phyloP scores from a whole-genome alignment of 2,329 filamentous ascomycete species.

The Periglandula ipomoeae region DNA sequence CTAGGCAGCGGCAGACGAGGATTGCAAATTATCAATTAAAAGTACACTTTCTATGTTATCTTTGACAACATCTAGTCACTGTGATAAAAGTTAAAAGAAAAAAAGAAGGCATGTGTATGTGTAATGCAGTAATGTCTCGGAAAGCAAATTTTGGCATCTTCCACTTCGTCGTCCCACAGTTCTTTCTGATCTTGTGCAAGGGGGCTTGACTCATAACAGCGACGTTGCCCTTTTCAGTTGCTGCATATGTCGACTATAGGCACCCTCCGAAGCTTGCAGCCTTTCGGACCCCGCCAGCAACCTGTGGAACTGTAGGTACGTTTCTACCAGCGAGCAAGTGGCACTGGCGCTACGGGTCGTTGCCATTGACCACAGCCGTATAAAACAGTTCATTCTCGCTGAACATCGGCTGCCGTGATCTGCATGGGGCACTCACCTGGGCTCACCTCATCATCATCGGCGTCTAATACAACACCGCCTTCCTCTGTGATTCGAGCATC shows the following conservation, averaged over 20 bases:
- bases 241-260: conserved; percentile 17
- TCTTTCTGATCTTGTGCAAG: not conserved
- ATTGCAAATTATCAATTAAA: too few species aligned
- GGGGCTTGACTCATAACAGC: conserved; percentile 1
- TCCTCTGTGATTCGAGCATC: not conserved
- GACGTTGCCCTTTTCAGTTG: too few species aligned
- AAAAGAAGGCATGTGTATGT: too few species aligned
- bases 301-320: too few species aligned
- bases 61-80: too few species aligned
- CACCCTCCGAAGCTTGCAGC: conserved; percentile 13
- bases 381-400: not conserved
- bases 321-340: too few species aligned
- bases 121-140: too few species aligned
- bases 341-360: too few species aligned
- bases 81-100: too few species aligned
- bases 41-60: too few species aligned
- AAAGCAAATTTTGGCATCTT: not conserved
- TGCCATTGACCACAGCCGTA: too few species aligned
- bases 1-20: not conserved
- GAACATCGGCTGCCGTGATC: not conserved
- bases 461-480: not conserved
- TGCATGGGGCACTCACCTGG: not conserved
- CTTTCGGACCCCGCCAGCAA: conserved; percentile 9
- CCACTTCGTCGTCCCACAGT: not conserved
- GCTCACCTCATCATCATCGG: not conserved